Evolutionary conservation across 1,284 basidiomycete genomes (phyloP), one percentile per base, ranked within the genome.

Genomic region (Tranzscheliella williamsii): DNA sequence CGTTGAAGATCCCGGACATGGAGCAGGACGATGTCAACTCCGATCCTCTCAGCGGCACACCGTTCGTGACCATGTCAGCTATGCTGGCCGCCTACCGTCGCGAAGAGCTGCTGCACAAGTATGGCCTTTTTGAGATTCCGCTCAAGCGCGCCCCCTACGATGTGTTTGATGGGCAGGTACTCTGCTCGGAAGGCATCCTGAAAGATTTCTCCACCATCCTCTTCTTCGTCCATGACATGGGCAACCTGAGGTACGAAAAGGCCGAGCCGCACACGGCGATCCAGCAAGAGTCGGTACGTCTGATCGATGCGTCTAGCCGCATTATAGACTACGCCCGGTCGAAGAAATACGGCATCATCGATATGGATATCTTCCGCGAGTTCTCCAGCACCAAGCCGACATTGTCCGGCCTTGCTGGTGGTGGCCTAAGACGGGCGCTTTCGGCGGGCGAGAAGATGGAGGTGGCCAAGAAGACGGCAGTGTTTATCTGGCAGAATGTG

Each of bases 401-500:
- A 17, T 9, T 34, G 11, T 11, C 32, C 17, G 8, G 8, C 11
- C 8, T 34, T 17, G 32, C 32, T 8, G 18, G 18, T 9, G 32
- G 11, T 11, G 9, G n/a, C 27, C 11, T n/a, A 9, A 29, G 27
- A n/a, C 27, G 27, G 11, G n/a, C 9, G 11, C 27, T 11, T 9
- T 29, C 27, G 11, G n/a, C n/a, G n/a, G 5, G 12, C 4, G 33
- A 24, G 2, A 16, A 16, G 2, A 17, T 33, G 3, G n/a, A 17
- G 1, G 23, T 31, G 27, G 57, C 47, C 8, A 18, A 18, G 4
- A 1, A 11, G 9, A 49, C 49, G 2, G 38, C 46, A 1, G 42
- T 33, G 81, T 94, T 94, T 72, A 77, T 97, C 3, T 98, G 94
- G 94, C 93, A 97, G 79, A 94, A 96, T 75, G 91, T 91, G 64